phyloP scores from a whole-genome alignment of 768 basidiomycete species.

The Serendipita sp. region DNA sequence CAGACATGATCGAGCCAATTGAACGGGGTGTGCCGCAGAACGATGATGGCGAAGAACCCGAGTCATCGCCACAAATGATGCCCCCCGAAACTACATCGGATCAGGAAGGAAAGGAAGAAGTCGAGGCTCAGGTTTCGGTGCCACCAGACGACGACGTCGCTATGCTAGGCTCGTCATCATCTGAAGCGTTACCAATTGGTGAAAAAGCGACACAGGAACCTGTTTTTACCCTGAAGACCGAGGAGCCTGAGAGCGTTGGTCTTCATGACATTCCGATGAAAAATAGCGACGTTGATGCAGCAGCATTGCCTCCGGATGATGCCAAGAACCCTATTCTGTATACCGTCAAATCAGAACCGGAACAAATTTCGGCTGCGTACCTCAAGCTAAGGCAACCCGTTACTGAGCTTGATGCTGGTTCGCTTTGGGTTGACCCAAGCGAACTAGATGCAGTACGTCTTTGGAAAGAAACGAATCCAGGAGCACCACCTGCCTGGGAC shows the following conservation, averaged over 20 bases:
- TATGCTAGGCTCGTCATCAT: neutral
- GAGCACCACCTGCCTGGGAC: neutral
- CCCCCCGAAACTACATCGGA: neutral
- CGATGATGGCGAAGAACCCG: neutral
- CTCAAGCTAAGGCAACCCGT: neutral
- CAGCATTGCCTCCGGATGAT: neutral
- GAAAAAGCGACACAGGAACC: neutral
- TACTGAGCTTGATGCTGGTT: neutral
- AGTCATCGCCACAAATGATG: neutral
- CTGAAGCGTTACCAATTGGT: neutral
- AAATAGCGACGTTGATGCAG: neutral
- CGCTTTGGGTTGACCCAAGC: neutral
- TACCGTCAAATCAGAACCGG: neutral
- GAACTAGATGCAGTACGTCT: neutral
- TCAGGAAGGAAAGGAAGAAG: conserved; percentile 8
- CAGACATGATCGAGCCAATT: conserved; percentile 3
- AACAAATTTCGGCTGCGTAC: neutral
- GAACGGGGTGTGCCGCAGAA: neutral
- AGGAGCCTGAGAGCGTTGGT: neutral
- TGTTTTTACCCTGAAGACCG: neutral
- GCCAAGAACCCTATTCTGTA: conserved; percentile 1
- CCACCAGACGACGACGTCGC: neutral
- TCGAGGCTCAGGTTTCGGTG: neutral
- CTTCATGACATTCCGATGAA: neutral
- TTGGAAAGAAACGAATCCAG: neutral